phyloP scores from a whole-genome alignment of 129 eudicot genomes.

The Tagetes erecta region DNA sequence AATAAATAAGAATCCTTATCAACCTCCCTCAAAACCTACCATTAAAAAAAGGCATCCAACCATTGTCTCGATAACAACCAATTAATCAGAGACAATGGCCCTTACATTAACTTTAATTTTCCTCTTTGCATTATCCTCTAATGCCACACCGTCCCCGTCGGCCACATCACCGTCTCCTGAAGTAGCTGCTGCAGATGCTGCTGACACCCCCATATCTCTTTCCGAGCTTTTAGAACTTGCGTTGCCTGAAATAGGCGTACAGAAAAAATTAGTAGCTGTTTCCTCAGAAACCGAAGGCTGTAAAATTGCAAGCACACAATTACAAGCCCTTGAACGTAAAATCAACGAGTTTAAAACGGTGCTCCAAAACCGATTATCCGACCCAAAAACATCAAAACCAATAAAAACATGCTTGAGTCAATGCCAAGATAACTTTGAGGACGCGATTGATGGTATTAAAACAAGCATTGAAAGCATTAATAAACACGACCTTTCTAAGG shows the following conservation, averaged over 20 bases:
- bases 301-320: constrained; percentile 36
- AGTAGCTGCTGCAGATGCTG: background rate
- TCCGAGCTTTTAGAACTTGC: constrained; percentile 27
- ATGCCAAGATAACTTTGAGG: constrained; percentile 37
- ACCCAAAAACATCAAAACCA: constrained; percentile 25
- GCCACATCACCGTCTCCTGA: background rate
- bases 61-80: constrained; percentile 27
- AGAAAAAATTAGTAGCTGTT: background rate
- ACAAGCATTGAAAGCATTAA: constrained; percentile 28
- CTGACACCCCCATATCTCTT: constrained; percentile 2
- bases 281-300: background rate
- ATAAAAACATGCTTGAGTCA: constrained; percentile 31
- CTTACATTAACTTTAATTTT: constrained; percentile 22
- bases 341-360: constrained; percentile 21
- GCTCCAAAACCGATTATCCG: constrained; percentile 26
- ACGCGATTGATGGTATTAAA: constrained; percentile 38
- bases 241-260: constrained; percentile 27
- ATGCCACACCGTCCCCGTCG: background rate
- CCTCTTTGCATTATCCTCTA: constrained; percentile 2
- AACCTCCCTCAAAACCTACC: background rate
- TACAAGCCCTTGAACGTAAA: constrained; percentile 28
- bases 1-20: constrained; percentile 25
- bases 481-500: constrained; percentile 31
- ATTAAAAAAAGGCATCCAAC: too few relatives aligned
- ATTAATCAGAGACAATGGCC: constrained; percentile 32